Conservation (phyloP, 1,139 yeast species). For the Taphrina wiesneri region DNA sequence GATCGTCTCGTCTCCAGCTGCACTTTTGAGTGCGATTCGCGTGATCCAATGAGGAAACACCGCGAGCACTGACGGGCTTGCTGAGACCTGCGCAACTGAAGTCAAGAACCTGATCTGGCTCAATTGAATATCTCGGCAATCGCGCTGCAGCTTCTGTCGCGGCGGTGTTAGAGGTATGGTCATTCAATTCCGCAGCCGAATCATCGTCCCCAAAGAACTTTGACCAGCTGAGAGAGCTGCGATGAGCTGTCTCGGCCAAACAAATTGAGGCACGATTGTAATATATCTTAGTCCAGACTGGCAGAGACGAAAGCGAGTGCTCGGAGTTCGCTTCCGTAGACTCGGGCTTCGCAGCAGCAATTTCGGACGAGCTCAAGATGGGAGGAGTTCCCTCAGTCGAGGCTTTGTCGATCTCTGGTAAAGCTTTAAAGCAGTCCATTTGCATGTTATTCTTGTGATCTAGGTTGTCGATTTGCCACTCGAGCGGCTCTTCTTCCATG, state of each 20-base stretch:
- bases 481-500: neutral
- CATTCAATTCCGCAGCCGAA: neutral
- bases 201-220: neutral
- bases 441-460: neutral
- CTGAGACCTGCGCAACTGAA: neutral
- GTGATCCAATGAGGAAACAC: neutral
- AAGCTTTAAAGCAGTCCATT: neutral
- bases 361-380: too few relatives aligned
- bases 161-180: neutral
- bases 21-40: neutral
- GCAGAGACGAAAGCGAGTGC: neutral
- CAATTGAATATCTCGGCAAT: neutral
- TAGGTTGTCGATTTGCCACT: neutral
- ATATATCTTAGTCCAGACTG: neutral
- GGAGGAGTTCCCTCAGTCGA: neutral
- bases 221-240: neutral
- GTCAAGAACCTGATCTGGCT: neutral
- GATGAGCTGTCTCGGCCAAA: neutral
- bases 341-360: too few relatives aligned
- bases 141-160: neutral
- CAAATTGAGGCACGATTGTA: slow-evolving; percentile 2
- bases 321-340: neutral
- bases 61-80: neutral
- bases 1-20: neutral
- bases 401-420: neutral